These are phyloP conservation scores for Wickerhamiella lipophila DNA, from an alignment of 805 yeast genomes.

Conservation along the genomic window DNA sequence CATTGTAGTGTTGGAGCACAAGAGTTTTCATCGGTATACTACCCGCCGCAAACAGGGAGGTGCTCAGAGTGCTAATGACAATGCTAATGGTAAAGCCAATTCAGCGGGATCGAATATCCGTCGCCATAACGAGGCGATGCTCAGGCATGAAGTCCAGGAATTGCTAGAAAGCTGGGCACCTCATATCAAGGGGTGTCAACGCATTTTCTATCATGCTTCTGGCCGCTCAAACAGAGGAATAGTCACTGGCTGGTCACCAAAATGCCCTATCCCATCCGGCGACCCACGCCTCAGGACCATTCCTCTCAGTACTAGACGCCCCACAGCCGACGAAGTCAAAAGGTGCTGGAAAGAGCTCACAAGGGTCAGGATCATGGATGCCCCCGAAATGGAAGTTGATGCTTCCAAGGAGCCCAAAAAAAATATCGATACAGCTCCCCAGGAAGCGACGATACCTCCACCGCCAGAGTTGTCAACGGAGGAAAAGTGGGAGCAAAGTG, in stretches of 20 bases:
- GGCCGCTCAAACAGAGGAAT: constrained; percentile 55
- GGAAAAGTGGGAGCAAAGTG: constrained; percentile 34
- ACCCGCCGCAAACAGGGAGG: constrained; percentile 98
- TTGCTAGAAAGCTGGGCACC: constrained; percentile 53
- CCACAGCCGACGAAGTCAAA: constrained; percentile 68
- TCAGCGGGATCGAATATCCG: constrained; percentile 89
- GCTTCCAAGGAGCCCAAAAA: constrained; percentile 20
- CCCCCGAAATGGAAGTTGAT: constrained; percentile 38
- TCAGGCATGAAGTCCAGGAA: constrained; percentile 64
- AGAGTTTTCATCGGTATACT: constrained; percentile 88
- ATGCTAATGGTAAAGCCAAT: constrained; percentile 86
- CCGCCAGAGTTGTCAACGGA: constrained; percentile 16
- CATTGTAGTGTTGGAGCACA: constrained; percentile 45
- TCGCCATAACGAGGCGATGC: constrained; percentile 77
- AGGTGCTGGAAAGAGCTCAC: constrained; percentile 74
- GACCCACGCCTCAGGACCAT: constrained; percentile 57
- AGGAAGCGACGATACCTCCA: constrained; percentile 19
- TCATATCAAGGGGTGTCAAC: constrained; percentile 43
- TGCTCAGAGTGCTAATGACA: constrained; percentile 83
- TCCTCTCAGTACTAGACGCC: constrained; percentile 84
- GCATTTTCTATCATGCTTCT: constrained; percentile 68
- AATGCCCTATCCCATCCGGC: constrained; percentile 39
- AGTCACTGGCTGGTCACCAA: constrained; percentile 45
- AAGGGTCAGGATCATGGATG: constrained; percentile 40
- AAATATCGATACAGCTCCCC: constrained; percentile 8